phyloP scores from a whole-genome alignment of 179 eudicot species.

The Corrigiola litoralis region DNA sequence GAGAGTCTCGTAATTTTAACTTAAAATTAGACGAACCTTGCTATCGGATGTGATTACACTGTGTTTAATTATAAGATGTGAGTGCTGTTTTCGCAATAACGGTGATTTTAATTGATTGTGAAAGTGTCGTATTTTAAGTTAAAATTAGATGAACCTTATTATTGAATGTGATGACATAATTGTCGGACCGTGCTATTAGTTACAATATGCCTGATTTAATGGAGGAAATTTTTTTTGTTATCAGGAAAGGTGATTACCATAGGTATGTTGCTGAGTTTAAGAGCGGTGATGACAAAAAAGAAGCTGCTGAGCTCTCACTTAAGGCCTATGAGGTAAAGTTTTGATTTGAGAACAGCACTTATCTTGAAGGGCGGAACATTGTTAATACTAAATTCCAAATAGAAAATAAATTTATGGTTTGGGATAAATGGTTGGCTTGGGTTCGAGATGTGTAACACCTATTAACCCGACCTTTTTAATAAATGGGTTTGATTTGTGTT shows the following conservation, averaged over 20 bases:
- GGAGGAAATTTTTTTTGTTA: background rate
- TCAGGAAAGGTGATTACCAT: constrained; percentile 81
- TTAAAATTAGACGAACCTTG: too few relatives aligned
- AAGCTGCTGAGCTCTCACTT: constrained; percentile 65
- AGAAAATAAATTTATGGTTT: too few relatives aligned
- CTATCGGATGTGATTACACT: too few relatives aligned
- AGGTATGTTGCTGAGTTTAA: constrained; percentile 82
- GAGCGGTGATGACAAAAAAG: constrained; percentile 60
- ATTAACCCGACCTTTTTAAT: background rate
- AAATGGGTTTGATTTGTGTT: background rate
- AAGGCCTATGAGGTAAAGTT: constrained; percentile 79
- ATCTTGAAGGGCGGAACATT: too few relatives aligned
- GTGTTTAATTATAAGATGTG: background rate
- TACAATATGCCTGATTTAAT: background rate
- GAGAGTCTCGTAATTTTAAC: too few relatives aligned
- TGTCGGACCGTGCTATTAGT: background rate
- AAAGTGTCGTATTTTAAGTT: background rate
- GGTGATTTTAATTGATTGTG: background rate
- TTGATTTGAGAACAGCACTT: background rate
- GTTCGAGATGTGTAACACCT: background rate
- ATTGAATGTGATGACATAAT: too few relatives aligned
- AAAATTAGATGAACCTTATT: background rate
- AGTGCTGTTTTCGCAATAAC: too few relatives aligned
- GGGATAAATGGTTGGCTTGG: too few relatives aligned
- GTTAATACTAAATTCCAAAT: too few relatives aligned